A percentile compares a stretch with the other conserved stretches of the same genome.
These are phyloP conservation scores for Diaporthe sp. DNA, from an alignment of 2,329 filamentous ascomycete species.

Conservation along the genomic window DNA sequence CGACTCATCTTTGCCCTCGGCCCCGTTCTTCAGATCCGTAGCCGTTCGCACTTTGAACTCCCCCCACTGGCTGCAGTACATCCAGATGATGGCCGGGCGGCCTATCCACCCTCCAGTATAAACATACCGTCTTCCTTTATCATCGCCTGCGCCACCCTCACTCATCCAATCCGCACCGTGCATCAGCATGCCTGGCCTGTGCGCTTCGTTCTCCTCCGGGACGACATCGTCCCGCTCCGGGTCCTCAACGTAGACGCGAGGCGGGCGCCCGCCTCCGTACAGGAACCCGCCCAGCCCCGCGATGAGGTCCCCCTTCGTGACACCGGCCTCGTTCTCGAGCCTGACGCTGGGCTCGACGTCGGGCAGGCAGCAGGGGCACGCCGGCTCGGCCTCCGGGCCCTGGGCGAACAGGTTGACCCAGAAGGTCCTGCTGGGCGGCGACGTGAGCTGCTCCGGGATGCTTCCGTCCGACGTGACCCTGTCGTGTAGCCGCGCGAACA, in stretches of 20 bases:
- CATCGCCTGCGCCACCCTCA: neutral
- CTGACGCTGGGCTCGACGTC: neutral
- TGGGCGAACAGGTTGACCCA: neutral
- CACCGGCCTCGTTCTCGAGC: neutral
- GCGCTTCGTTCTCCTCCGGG: neutral
- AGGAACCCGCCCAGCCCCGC: neutral
- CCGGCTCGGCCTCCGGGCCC: neutral
- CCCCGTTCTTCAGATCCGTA: neutral
- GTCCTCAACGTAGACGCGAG: neutral
- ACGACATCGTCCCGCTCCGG: neutral
- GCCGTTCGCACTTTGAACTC: neutral
- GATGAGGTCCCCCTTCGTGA: constrained; percentile 14
- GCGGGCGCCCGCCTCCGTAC: neutral
- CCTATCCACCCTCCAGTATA: neutral
- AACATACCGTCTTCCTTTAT: neutral
- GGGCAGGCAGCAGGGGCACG: constrained; percentile 29
- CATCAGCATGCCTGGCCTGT: neutral
- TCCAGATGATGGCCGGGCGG: neutral
- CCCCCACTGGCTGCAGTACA: neutral
- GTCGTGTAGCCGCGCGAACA: neutral
- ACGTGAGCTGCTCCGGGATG: constrained; percentile 11
- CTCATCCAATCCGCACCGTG: neutral
- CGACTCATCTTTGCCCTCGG: neutral
- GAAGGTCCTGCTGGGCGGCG: neutral
- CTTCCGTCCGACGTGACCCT: neutral